A percentile compares a stretch with the other conserved stretches of the same genome.
phyloP scores from a whole-genome alignment of 495 filamentous ascomycete species.

The Elaphomyces granulatus region DNA sequence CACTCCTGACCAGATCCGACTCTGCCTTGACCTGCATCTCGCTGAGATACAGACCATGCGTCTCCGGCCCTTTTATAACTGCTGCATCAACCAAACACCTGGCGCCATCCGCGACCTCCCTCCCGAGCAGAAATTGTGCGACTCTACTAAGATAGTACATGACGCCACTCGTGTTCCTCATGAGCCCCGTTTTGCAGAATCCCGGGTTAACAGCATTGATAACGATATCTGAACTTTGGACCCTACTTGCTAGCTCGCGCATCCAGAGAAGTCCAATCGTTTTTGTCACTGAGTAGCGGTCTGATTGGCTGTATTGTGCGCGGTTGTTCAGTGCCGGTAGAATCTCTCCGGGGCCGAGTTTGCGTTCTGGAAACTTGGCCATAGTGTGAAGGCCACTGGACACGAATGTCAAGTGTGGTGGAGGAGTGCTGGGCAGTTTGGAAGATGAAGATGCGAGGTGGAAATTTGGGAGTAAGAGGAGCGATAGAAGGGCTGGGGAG shows the following conservation, averaged over 20 bases:
- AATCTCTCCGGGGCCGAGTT: neutral
- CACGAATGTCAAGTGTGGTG: neutral
- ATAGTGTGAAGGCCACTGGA: slow-evolving; percentile 1
- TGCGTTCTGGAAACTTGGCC: slow-evolving; percentile 7
- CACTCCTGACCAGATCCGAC: too few relatives aligned
- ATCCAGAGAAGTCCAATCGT: slow-evolving; percentile 11
- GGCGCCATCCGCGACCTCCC: slow-evolving; percentile 7
- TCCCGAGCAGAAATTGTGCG: too few relatives aligned
- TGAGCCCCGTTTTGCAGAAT: slow-evolving; percentile 4
- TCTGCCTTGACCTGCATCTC: slow-evolving; percentile 5
- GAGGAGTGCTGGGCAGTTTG: too few relatives aligned
- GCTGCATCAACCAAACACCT: slow-evolving; percentile 8
- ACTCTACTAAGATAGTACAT: slow-evolving; percentile 2
- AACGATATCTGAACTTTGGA: slow-evolving; percentile 4
- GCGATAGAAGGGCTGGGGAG: slow-evolving; percentile 27
- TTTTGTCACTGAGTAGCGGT: slow-evolving; percentile 9
- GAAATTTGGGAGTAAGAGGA: slow-evolving; percentile 26
- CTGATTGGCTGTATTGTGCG: slow-evolving; percentile 1
- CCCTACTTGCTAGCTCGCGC: slow-evolving; percentile 4
- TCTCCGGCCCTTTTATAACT: slow-evolving; percentile 3
- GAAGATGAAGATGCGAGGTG: too few relatives aligned
- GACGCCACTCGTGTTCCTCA: too few relatives aligned
- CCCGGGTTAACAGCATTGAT: slow-evolving; percentile 13
- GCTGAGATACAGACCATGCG: slow-evolving; percentile 10
- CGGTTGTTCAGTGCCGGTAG: slow-evolving; percentile 2